These are phyloP conservation scores for Fusarium sp. DNA, from an alignment of 2,329 filamentous ascomycete species.

Conservation along the genomic window DNA sequence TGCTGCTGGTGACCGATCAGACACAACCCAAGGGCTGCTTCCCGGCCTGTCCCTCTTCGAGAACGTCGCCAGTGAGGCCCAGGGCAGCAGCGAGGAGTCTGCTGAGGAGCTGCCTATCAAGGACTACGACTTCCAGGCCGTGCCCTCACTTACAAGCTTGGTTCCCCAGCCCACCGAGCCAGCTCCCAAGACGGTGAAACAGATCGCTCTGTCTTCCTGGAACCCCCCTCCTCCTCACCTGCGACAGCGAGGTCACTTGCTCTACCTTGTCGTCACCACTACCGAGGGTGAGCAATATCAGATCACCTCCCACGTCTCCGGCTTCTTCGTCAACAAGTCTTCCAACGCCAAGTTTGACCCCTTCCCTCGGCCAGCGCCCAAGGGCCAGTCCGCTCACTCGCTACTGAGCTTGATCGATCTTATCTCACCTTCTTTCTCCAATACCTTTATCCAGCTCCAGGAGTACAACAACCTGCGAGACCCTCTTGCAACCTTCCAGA, in stretches of 20 bases:
- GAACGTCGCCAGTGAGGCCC: constrained; percentile 65
- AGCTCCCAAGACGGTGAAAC: constrained; percentile 89
- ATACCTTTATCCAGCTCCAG: constrained; percentile 78
- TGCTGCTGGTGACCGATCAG: constrained; percentile 85
- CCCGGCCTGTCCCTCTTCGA: constrained; percentile 90
- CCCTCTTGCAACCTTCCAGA: constrained; percentile 89
- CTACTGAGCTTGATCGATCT: constrained; percentile 79
- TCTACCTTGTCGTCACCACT: constrained; percentile 88
- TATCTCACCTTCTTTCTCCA: constrained; percentile 82
- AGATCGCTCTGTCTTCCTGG: constrained; percentile 88
- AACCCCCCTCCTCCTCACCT: constrained; percentile 94
- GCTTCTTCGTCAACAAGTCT: constrained; percentile 97
- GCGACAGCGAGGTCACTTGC: constrained; percentile 87
- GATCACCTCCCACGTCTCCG: constrained; percentile 90
- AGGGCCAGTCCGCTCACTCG: constrained; percentile 82
- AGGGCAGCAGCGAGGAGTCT: constrained; percentile 47
- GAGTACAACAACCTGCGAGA: constrained; percentile 86
- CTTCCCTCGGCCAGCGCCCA: constrained; percentile 77
- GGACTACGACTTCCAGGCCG: constrained; percentile 78
- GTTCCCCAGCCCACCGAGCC: constrained; percentile 71
- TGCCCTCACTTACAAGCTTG: constrained; percentile 72
- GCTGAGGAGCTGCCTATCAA: constrained; percentile 57
- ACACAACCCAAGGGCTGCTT: constrained; percentile 83
- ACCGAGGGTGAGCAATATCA: constrained; percentile 95
- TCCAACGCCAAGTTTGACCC: constrained; percentile 96